Percentiles rank a stretch among this genome's conserved stretches.
phyloP scores from a whole-genome alignment of 2,329 filamentous ascomycete genomes.

The Septoria petroselini region DNA sequence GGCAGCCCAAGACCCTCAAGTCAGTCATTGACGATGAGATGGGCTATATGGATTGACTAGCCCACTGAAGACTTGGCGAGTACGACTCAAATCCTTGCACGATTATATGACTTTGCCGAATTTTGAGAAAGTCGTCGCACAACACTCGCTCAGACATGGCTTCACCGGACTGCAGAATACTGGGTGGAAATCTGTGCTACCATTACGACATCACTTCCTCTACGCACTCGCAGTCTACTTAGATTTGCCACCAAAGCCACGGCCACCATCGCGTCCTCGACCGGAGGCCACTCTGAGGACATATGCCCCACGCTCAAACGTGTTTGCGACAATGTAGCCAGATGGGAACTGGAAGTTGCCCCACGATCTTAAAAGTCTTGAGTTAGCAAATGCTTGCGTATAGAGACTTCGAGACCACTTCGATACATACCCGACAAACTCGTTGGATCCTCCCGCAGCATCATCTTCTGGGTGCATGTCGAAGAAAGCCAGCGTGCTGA shows the following conservation, averaged over 20 bases:
- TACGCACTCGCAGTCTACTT: no score
- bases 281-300: constrained; percentile 28
- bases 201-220: no score
- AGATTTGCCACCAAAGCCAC: constrained; percentile 25
- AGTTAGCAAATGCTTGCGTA: no score
- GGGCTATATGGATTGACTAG: constrained; percentile 53
- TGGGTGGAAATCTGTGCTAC: no score
- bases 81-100: no score
- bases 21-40: constrained; percentile 58
- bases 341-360: constrained; percentile 52
- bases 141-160: no score
- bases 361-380: no score
- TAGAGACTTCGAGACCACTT: no score
- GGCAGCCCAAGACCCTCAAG: constrained; percentile 44
- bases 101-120: neutral
- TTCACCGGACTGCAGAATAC: no score
- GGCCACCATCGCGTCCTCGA: constrained; percentile 23
- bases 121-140: no score
- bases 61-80: no score
- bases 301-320: constrained; percentile 50
- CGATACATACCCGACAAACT: constrained; percentile 31
- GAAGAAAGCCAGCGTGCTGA: constrained; percentile 50
- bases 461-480: constrained; percentile 54
- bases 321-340: constrained; percentile 52
- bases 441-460: constrained; percentile 39